Base-by-base conservation (phyloP, 805 yeast species). In the Cyberlindnera euphorbiae region DNA sequence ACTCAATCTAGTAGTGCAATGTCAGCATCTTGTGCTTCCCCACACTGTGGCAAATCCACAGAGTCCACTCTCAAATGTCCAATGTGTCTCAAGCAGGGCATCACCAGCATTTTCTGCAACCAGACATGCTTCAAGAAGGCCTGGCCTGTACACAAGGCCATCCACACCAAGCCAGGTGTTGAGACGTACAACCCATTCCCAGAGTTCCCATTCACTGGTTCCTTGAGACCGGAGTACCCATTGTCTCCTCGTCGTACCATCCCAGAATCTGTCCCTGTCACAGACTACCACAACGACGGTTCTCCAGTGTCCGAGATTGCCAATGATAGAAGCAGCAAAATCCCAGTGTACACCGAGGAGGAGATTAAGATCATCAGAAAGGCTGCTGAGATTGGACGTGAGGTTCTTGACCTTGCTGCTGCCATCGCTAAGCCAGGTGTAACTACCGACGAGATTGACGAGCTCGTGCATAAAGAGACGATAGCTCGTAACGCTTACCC, bases 401-500 rank as follows among this genome's bases (percentile, higher is more conserved):
- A 89, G 58, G 77, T 93, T n/a, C 63, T 89, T 42, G 98, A 93
- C 61, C 66, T 72, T 9, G 95, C 93, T 8, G 98, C 90, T 6
- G 81, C 85, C 3, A 81, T 83, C 18, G 69, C 87, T 27, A 74
- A 67, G 45, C 95, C 95, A 0, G 98, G 98, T 30, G 65, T 87
- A 41, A 90, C 97, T 34, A 89, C 98, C 18, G 97, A 93, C 57
- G 90, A 83, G 57, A 67, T 93, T 38, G 98, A 93, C 59, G 77
- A 67, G 31, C 71, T 89, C 44, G 88, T 87, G 30, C 97, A 93
- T 58, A 72, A 77, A 34, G 97, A 88, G 53, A 83, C 96, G 40
- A 68, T 89, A 51, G 86, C 85, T 60, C 75, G 96, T 60, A 79
- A 81, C 46, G 87, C 89, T 4, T 93, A 93, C 59, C 98, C 98